phyloP scores from a whole-genome alignment of 805 yeast species.

The Candida rishiriensis region DNA sequence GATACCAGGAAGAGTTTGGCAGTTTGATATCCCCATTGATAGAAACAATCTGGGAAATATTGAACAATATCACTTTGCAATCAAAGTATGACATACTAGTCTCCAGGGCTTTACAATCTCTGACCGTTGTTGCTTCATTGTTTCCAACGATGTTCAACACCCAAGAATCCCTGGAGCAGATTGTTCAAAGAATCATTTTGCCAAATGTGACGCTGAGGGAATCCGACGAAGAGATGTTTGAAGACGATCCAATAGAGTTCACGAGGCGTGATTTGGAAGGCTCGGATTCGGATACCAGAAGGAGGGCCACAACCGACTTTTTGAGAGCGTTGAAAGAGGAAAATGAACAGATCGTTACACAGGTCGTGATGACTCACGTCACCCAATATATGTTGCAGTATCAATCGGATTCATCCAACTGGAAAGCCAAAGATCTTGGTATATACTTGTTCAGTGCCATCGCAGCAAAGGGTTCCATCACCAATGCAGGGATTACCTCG shows the following conservation, averaged over 20 bases:
- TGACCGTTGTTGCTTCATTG: conserved; percentile 74
- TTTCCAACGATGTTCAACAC: conserved; percentile 60
- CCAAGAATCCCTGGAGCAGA: conserved; percentile 62
- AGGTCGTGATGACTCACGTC: conserved; percentile 69
- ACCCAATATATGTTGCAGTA: conserved; percentile 57
- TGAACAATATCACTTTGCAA: conserved; percentile 61
- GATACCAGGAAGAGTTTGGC: conserved; percentile 92
- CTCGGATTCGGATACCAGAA: conserved; percentile 85
- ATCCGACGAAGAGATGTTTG: conserved; percentile 87
- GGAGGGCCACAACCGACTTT: conserved; percentile 91
- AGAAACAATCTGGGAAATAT: conserved; percentile 74
- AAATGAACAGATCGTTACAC: conserved; percentile 70
- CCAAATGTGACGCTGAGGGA: conserved; percentile 87
- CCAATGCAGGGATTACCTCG: conserved; percentile 80
- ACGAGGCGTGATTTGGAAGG: conserved; percentile 94
- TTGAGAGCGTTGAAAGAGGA: conserved; percentile 79
- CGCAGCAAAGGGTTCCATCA: conserved; percentile 88
- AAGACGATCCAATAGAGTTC: conserved; percentile 94
- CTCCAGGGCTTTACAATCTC: conserved; percentile 71
- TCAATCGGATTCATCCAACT: conserved; percentile 42
- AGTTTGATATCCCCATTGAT: conserved; percentile 72
- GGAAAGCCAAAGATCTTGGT: conserved; percentile 88
- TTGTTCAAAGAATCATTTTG: conserved; percentile 76
- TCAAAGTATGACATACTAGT: conserved; percentile 82
- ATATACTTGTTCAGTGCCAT: conserved; percentile 80